Conservation (phyloP, 1,284 basidiomycete genomes). For the Puccinia coronata region DNA sequence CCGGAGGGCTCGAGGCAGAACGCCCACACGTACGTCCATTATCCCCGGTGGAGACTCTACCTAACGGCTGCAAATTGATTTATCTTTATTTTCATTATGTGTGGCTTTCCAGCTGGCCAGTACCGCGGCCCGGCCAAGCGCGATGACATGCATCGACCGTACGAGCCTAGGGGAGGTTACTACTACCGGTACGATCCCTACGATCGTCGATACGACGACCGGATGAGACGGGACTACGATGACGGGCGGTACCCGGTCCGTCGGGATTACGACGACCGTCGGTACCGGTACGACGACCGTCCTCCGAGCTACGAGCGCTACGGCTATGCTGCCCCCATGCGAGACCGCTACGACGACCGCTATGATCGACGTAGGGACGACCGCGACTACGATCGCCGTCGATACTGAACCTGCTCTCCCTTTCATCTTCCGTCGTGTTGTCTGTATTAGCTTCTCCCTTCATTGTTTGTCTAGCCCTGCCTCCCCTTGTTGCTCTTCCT, state of each 20-base stretch:
- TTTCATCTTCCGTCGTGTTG: neutral
- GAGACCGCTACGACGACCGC: slow-evolving; percentile 46
- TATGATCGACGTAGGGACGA: slow-evolving; percentile 46
- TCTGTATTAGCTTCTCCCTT: too few relatives aligned
- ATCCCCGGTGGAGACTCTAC: neutral
- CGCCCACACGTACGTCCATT: slow-evolving; percentile 49
- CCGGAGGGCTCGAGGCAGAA: slow-evolving; percentile 50
- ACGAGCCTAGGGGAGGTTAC: slow-evolving; percentile 66
- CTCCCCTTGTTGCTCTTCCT: neutral
- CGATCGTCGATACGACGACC: slow-evolving; percentile 53
- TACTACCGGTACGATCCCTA: slow-evolving; percentile 48
- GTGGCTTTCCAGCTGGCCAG: slow-evolving; percentile 52
- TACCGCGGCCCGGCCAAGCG: slow-evolving; percentile 52
- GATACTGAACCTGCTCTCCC: slow-evolving; percentile 20
- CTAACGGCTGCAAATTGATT: neutral
- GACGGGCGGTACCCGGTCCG: neutral
- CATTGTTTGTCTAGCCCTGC: too few relatives aligned
- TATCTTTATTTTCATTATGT: neutral
- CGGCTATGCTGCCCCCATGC: slow-evolving; percentile 51
- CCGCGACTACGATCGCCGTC: slow-evolving; percentile 46
- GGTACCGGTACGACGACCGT: slow-evolving; percentile 54
- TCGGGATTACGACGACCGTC: slow-evolving; percentile 28
- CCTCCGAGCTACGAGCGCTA: slow-evolving; percentile 49
- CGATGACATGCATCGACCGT: slow-evolving; percentile 68
- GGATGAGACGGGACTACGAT: slow-evolving; percentile 23